Percentiles rank a stretch among this genome's conserved stretches.
phyloP scores from a whole-genome alignment of 108 stramenopile species.

The Cylindrotheca closterium region DNA sequence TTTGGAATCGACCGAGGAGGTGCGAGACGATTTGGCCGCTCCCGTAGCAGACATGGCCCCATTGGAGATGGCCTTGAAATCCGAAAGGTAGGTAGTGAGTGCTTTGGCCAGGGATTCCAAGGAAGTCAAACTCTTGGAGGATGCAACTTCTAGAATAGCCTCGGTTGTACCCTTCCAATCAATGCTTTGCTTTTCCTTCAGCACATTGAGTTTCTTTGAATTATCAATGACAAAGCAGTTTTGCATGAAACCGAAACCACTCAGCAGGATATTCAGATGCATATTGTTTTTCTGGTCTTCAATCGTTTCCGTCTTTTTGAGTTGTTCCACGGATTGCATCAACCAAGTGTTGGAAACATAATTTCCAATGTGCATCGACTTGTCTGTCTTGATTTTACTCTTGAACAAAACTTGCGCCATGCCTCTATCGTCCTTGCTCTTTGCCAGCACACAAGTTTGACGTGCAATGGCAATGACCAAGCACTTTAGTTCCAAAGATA shows the following conservation, averaged over 20 bases:
- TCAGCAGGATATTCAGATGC: slow-evolving; percentile 6
- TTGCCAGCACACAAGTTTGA: slow-evolving; percentile 4
- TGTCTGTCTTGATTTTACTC: slow-evolving; percentile 1
- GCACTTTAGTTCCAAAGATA: slow-evolving; percentile 15
- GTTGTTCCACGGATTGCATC: slow-evolving; percentile 1
- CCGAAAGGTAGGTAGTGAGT: neutral
- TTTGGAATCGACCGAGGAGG: neutral
- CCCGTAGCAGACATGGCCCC: neutral
- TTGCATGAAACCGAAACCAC: slow-evolving; percentile 13
- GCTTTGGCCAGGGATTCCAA: neutral
- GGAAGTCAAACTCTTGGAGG: neutral
- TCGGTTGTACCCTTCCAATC: slow-evolving; percentile 8
- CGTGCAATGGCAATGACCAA: slow-evolving; percentile 2
- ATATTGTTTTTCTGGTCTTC: neutral
- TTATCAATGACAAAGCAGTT: slow-evolving; percentile 17
- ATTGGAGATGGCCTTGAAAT: neutral
- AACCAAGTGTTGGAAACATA: slow-evolving; percentile 13
- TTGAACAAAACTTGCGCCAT: slow-evolving; percentile 5
- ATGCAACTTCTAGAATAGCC: neutral
- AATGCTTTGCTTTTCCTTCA: slow-evolving; percentile 23
- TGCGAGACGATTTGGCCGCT: no score
- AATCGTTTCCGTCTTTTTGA: neutral
- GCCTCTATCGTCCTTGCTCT: neutral
- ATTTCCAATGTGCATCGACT: slow-evolving; percentile 17
- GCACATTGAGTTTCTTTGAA: slow-evolving; percentile 6